Conservation (phyloP, 495 filamentous ascomycete genomes). For the Rhypophila decipiens region DNA sequence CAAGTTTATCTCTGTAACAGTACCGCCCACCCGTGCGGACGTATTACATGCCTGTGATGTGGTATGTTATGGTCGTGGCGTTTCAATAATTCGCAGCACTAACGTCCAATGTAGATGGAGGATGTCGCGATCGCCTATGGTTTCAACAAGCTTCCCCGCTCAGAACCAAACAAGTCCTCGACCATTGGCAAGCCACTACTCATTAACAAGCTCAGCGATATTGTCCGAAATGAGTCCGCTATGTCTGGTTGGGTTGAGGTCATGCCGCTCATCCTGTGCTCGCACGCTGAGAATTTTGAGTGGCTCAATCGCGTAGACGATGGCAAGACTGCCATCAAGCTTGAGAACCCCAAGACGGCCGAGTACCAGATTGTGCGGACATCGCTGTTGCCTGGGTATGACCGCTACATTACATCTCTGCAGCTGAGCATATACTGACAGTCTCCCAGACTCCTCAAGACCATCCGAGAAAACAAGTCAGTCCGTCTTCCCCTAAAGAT, state of each 20-base stretch:
- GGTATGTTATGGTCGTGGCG: constrained; percentile 12
- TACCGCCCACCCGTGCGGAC: constrained; percentile 87
- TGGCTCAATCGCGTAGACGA: constrained; percentile 93
- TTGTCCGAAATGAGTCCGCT: constrained; percentile 81
- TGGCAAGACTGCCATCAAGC: constrained; percentile 74
- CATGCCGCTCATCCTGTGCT: constrained; percentile 94
- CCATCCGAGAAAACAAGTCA: constrained; percentile 87
- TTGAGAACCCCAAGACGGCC: constrained; percentile 91
- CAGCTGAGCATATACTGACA: no score
- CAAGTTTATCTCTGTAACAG: constrained; percentile 66
- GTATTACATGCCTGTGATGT: constrained; percentile 95
- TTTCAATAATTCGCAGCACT: not conserved
- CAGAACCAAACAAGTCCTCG: constrained; percentile 72
- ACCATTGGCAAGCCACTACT: constrained; percentile 81
- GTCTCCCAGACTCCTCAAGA: constrained; percentile 72
- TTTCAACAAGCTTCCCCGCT: constrained; percentile 86
- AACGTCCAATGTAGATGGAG: constrained; percentile 60
- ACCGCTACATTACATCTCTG: no score
- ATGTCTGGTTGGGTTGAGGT: constrained; percentile 97
- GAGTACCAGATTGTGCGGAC: constrained; percentile 98
- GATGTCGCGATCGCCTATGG: constrained; percentile 93
- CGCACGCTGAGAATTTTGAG: constrained; percentile 95
- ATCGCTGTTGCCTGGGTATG: constrained; percentile 66
- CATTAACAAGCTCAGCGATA: constrained; percentile 92
- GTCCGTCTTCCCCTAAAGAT: constrained; percentile 86